Evolutionary conservation across 352 stramenopile genomes (phyloP).

Genomic region (Globisporangium perplexum): DNA sequence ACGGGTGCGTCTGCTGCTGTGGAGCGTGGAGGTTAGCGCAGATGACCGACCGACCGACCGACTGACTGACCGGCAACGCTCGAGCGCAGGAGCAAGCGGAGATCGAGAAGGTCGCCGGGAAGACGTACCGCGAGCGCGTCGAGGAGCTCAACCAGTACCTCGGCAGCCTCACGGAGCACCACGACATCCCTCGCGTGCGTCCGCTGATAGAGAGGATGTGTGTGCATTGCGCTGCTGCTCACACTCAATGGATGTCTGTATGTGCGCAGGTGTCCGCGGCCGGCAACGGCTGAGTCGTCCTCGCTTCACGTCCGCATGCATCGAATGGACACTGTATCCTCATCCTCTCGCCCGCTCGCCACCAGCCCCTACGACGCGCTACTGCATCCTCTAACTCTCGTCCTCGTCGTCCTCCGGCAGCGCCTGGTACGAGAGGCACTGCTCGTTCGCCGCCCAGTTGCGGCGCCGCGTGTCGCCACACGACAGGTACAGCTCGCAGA

Average conservation of each 20-base stretch:
- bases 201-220: neutral
- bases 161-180: constrained; percentile 94
- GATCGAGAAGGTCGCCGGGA: constrained; percentile 79
- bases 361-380: neutral
- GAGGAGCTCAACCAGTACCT: constrained; percentile 97
- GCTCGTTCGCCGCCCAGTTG: constrained; percentile 54
- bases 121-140: constrained; percentile 90
- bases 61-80: neutral
- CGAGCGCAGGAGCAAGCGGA: constrained; percentile 68
- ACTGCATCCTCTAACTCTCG: constrained; percentile 3
- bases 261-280: constrained; percentile 73
- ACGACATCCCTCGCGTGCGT: constrained; percentile 95
- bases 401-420: constrained; percentile 16
- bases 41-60: constrained; percentile 2
- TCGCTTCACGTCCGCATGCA: neutral
- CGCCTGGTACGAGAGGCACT: constrained; percentile 48
- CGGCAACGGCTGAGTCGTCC: constrained; percentile 76
- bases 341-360: neutral
- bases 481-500: constrained; percentile 73
- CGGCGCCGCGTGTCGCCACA: constrained; percentile 55
- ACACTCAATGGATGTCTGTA: neutral
- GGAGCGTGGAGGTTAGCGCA: neutral
- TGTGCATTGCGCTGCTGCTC: neutral
- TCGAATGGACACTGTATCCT: neutral
- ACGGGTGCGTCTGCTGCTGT: constrained; percentile 33